Base-by-base conservation (phyloP, 2,329 filamentous ascomycete genomes). In the Sporothrix pseudoabietina region DNA sequence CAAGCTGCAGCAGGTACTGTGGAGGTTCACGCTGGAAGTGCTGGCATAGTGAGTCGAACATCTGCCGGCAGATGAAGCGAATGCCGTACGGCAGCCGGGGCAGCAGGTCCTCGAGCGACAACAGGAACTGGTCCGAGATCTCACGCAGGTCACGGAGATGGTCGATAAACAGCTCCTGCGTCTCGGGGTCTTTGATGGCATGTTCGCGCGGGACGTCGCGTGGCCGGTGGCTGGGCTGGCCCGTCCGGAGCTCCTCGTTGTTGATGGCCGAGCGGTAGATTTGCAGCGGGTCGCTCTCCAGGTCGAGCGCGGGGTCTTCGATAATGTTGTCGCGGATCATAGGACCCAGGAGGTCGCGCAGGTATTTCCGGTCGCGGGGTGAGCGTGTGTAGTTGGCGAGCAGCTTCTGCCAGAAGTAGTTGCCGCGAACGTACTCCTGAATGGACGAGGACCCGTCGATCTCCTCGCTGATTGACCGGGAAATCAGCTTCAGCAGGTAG, bases 231-330 rank as follows among this genome's bases (percentile, higher is more conserved):
- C 94, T 97, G 26, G 93, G 90, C 76, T 90, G 89, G 4, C 96
- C 96, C 0, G 96, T 99, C 22, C 94, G 91, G 32, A 99, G 89
- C 82, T 99, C 96, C 81, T 98, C 95, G 78, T 99, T 97, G 83
- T 97, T 98, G 83, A 99, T 97, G 16, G 94, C 91, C 5, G 94
- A 96, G 57, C 93, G 90, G 82, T 99, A 98, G 73, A 99, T 99
- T 78, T 98, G 95, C 85, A 98, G 91, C 0, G 96, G 96, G 79
- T 99, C 96, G 80, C 95, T 98, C 82, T 99, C 96, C 35, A 99
- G 86, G 80, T 99, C 95, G 47, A 99, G 85, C 5, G 91, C 91
- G 14, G 94, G 91, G 77, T 98, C 96, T 72, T 97, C 96, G 72
- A 98, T 91, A 78, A 99, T 94, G 79, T 96, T 95, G 79, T 97